These are phyloP conservation scores for Melaleuca quinquenervia DNA, from an alignment of 345 rosid genomes.

Conservation along the genomic window DNA sequence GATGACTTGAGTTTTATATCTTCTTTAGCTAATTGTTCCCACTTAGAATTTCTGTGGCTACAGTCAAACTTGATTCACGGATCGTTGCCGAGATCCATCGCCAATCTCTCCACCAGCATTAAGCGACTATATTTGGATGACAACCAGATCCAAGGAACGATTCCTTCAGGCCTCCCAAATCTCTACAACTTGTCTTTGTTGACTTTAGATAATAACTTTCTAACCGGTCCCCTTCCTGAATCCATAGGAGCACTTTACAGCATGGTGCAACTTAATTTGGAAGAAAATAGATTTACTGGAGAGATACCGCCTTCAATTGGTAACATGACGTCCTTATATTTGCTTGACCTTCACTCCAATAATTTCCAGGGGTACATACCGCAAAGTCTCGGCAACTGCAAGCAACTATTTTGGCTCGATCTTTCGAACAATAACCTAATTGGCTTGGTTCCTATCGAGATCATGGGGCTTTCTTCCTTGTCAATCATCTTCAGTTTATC, in stretches of 20 bases:
- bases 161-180: not conserved
- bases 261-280: no score
- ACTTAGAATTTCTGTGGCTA: accelerated
- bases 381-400: no score
- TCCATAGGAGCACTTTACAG: not conserved
- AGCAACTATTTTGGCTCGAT: no score
- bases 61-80: not conserved
- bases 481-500: no score
- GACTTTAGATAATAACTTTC: not conserved
- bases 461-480: no score
- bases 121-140: accelerated
- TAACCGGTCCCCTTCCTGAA: not conserved
- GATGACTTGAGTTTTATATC: not conserved
- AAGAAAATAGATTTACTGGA: no score
- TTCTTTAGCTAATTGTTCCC: not conserved
- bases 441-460: no score
- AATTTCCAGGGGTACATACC: no score
- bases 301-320: no score
- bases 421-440: no score
- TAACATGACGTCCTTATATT: no score
- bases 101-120: not conserved
- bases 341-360: no score
- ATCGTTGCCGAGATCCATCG: not conserved
- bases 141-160: not conserved
- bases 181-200: not conserved